Base-by-base conservation (phyloP, 169 alveolate genomes). In the Eimeria tenella region DNA sequence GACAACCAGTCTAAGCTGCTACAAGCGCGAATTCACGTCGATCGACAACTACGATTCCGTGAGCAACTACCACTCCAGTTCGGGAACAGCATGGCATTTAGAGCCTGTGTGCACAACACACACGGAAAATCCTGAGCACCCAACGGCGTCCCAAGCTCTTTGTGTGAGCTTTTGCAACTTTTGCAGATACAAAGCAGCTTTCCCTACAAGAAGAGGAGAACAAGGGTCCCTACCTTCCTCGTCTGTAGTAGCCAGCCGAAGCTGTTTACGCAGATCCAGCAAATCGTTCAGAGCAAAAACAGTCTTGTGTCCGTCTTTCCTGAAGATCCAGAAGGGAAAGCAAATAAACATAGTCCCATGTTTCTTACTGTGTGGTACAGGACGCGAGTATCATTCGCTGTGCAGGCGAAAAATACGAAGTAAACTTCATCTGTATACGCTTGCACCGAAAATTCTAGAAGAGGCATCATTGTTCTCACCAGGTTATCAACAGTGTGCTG, bases 181-280 rank as follows among this genome's bases (percentile, higher is more conserved):
- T 11, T 68, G 9, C 55, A 0, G 3, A 10, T 68, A 10, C 73
- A 2, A 4, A 81, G 13, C 70, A 19, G 15, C 25, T 4, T 10
- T 5, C 31, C 58, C 56, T 58, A 25, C 11, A 23, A 49, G 42
- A 31, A 49, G n/a, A 13, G 10, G 3, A 60, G 77, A 8, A 9
- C 15, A 10, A 5, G 81, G 53, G 4, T 25, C 62, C 91, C 31
- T 77, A 84, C 91, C 91, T 60, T 62, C 86, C 17, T 15, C 91
- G 53, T 11, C 58, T 0, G 60, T 0, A 25, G 42, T 15, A 17
- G 91, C 81, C 63, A 62, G 7, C n/a, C 79, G 91, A 11, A 84
- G 23, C 91, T 84, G 81, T 62, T 77, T 84, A 62, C 91, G 62
- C 42, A 84, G 91, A 77, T 84, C 91, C 77, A 84, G 17, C 60